A percentile compares a stretch with the other conserved stretches of the same genome.
Evolutionary conservation across 495 filamentous ascomycete genomes (phyloP).

Genomic region (Pseudomonodictys pantanalensis): DNA sequence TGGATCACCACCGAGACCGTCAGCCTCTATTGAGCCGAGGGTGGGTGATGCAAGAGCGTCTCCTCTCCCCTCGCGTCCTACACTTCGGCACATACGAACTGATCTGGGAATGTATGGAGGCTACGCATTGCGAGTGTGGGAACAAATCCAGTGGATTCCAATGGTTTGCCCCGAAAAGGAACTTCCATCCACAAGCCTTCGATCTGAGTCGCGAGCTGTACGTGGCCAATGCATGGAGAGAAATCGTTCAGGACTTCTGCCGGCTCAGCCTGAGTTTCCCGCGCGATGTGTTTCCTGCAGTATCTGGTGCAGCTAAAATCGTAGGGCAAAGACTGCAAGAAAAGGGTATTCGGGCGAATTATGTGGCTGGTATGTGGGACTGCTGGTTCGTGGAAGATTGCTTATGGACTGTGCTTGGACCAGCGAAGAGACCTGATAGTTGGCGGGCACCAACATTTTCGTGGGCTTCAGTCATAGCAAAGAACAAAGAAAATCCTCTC

Average conservation of each 20-base stretch:
- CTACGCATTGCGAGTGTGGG: neutral
- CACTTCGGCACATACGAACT: conserved; percentile 15
- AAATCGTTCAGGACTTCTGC: conserved; percentile 2
- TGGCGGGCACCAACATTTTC: conserved; percentile 18
- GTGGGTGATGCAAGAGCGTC: conserved; percentile 22
- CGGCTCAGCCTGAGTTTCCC: neutral
- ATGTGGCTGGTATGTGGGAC: conserved; percentile 17
- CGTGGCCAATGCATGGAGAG: neutral
- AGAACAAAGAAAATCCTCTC: neutral
- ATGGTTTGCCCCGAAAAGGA: neutral
- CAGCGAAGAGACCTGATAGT: neutral
- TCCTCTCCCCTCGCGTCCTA: conserved; percentile 11
- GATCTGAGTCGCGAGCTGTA: neutral
- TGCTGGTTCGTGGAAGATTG: conserved; percentile 14
- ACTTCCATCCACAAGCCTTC: neutral
- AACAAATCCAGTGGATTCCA: neutral
- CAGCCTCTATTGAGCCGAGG: conserved; percentile 11
- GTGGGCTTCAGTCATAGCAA: conserved; percentile 19
- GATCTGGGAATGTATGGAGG: conserved; percentile 13
- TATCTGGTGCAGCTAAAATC: conserved; percentile 13
- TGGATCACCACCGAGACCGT: neutral
- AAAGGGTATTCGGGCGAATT: neutral
- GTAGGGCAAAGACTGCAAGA: neutral
- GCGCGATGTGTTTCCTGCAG: conserved; percentile 7
- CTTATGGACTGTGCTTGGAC: neutral